phyloP scores from a whole-genome alignment of 1,284 basidiomycete species.

The Austroboletus olivaceoglutinosus region DNA sequence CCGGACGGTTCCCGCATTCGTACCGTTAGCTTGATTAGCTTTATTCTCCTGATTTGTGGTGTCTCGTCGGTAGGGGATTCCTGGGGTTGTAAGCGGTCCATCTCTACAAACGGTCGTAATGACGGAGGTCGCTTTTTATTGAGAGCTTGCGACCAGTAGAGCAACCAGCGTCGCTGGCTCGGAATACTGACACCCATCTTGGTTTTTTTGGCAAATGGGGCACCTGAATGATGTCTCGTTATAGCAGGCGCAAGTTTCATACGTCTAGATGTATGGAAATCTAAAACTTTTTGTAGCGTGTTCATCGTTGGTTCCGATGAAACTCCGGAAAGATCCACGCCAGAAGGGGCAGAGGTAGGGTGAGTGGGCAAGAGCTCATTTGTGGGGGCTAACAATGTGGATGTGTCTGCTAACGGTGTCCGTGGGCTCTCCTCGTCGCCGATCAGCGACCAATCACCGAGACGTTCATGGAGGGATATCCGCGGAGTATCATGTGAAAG shows the following conservation, averaged over 20 bases:
- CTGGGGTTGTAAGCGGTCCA: slow-evolving; percentile 4
- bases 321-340: slow-evolving; percentile 10
- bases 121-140: slow-evolving; percentile 50
- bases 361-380: neutral
- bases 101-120: slow-evolving; percentile 37
- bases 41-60: slow-evolving; percentile 32
- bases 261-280: slow-evolving; percentile 64
- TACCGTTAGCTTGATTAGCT: slow-evolving; percentile 52
- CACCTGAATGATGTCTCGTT: slow-evolving; percentile 1
- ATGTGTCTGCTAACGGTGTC: slow-evolving; percentile 9
- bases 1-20: slow-evolving; percentile 57
- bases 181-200: slow-evolving; percentile 75
- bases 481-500: slow-evolving; percentile 43
- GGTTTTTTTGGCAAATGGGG: slow-evolving; percentile 39
- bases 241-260: slow-evolving; percentile 49
- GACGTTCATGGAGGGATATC: slow-evolving; percentile 1
- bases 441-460: slow-evolving; percentile 22
- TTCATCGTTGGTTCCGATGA: slow-evolving; percentile 24
- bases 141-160: slow-evolving; percentile 71
- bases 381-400: slow-evolving; percentile 1
- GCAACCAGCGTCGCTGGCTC: slow-evolving; percentile 68
- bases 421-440: slow-evolving; percentile 17
- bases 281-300: slow-evolving; percentile 58
- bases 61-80: slow-evolving; percentile 2
- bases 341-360: slow-evolving; percentile 1